Evolutionary conservation across 169 alveolate species (phyloP), one percentile per base, ranked within the genome.

Genomic region (Miamiensis avidus): DNA sequence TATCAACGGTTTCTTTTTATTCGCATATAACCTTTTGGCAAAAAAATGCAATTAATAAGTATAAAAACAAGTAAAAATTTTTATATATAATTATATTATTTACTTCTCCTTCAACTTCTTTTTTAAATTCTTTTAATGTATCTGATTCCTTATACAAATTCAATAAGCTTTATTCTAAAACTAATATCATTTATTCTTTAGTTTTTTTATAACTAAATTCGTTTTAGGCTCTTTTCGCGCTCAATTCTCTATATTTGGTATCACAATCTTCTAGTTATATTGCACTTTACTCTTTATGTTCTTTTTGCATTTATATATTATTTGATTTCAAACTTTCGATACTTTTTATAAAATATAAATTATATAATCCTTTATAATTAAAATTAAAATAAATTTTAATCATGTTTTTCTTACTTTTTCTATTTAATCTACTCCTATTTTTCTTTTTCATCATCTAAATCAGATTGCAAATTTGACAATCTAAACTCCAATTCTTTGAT

Each of bases 401-500:
- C 90, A 27, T 74, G 65, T 25, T 81, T 78, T 81, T 79, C 65
- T 81, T 72, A 65, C 1, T 74, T 34, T 29, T 79, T 69, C 15
- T 86, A 29, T 31, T 77, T 81, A n/a, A 74, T 33, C 34, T 74
- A 33, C 25, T 74, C 79, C 29, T 81, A 72, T 65, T 75, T 79
- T 30, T 86, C 76, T 81, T 86, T 86, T 29, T 86, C 83, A 86
- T 86, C 90, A 28, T 86, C 90, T 31, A 64, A 26, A 29, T 86
- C 90, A 25, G 86, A 64, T 34, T 86, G 79, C n/a, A 78, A 73
- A 81, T 86, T 86, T 1, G 83, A 74, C 25, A 86, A 75, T 33
- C 81, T 79, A 75, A 86, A 86, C 64, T 86, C 90, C 20, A 86
- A 29, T 69, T 86, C 90, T 65, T 86, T 86, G 0, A 74, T 86